Conservation (phyloP, 805 yeast genomes). For the Yarrowia alimentaria region DNA sequence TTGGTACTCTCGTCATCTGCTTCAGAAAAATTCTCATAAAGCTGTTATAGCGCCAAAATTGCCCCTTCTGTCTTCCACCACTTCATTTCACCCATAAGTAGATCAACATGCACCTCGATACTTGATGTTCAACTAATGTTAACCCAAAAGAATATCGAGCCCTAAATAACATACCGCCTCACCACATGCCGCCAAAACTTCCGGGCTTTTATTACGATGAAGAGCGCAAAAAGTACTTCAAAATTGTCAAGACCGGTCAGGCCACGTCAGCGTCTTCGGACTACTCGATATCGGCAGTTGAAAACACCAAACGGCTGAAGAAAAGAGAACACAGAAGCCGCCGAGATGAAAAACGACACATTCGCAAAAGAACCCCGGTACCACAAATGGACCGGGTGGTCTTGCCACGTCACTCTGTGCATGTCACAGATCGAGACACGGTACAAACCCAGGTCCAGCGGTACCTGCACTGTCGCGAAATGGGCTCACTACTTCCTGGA, state of each 20-base stretch:
- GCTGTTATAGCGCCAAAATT: too few species aligned
- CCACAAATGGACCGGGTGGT: conserved; percentile 27
- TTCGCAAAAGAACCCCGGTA: conserved; percentile 1
- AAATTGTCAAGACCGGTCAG: conserved; percentile 32
- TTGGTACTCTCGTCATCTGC: too few species aligned
- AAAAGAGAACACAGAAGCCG: conserved; percentile 10
- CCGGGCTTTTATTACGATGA: conserved; percentile 34
- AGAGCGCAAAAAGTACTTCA: conserved; percentile 35
- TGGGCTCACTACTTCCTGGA: conserved; percentile 11
- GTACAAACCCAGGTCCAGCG: conserved; percentile 23
- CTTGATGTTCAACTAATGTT: too few species aligned
- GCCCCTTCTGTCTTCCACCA: too few species aligned
- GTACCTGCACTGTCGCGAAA: conserved; percentile 7
- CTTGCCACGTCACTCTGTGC: conserved; percentile 9
- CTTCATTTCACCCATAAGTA: too few species aligned
- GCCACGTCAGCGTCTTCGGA: conserved; percentile 33
- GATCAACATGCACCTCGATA: too few species aligned
- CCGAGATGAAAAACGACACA: conserved; percentile 22
- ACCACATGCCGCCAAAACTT: conserved; percentile 28
- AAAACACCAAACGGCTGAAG: conserved; percentile 29
- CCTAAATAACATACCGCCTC: too few species aligned
- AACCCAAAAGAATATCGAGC: too few species aligned
- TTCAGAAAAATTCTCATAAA: too few species aligned
- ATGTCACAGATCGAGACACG: conserved; percentile 29
- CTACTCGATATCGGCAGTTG: conserved; percentile 33